These are phyloP conservation scores for Debaryomyces psychrophilus DNA, from an alignment of 1,139 yeast species.

Conservation along the genomic window DNA sequence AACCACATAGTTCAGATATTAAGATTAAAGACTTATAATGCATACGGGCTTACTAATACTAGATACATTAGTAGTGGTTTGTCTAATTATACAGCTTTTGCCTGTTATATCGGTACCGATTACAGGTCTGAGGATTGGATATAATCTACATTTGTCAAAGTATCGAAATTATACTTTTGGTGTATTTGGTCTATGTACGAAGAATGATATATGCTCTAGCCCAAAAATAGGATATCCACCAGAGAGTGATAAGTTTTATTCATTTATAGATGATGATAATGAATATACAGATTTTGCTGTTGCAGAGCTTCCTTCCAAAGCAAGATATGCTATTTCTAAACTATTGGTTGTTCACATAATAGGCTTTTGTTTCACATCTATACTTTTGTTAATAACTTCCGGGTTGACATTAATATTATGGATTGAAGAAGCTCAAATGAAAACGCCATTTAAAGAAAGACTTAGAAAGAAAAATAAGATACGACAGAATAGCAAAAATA, in stretches of 20 bases:
- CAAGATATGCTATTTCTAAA: slow-evolving; percentile 46
- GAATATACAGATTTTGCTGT: slow-evolving; percentile 23
- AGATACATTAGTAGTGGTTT: slow-evolving; percentile 28
- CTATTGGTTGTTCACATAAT: slow-evolving; percentile 48
- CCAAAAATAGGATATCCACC: slow-evolving; percentile 45
- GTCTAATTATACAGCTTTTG: slow-evolving; percentile 42
- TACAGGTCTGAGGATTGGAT: slow-evolving; percentile 27
- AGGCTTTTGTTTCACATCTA: slow-evolving; percentile 40
- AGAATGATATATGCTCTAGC: slow-evolving; percentile 30
- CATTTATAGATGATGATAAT: slow-evolving; percentile 15
- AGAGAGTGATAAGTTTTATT: slow-evolving; percentile 24
- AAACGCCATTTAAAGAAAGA: background rate
- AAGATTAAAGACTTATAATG: slow-evolving; percentile 17
- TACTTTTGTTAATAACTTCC: slow-evolving; percentile 23
- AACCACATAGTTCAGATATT: background rate
- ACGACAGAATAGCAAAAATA: background rate
- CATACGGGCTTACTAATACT: slow-evolving; percentile 31
- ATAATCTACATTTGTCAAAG: slow-evolving; percentile 32
- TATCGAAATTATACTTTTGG: slow-evolving; percentile 43
- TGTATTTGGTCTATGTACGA: slow-evolving; percentile 46
- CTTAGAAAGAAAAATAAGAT: background rate
- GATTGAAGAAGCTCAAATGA: slow-evolving; percentile 3
- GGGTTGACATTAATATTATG: slow-evolving; percentile 2
- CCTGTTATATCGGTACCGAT: slow-evolving; percentile 50
- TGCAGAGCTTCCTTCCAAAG: slow-evolving; percentile 43